Base-by-base conservation (phyloP, 2,329 filamentous ascomycete species). In the Microcyclospora tardicrescens region DNA sequence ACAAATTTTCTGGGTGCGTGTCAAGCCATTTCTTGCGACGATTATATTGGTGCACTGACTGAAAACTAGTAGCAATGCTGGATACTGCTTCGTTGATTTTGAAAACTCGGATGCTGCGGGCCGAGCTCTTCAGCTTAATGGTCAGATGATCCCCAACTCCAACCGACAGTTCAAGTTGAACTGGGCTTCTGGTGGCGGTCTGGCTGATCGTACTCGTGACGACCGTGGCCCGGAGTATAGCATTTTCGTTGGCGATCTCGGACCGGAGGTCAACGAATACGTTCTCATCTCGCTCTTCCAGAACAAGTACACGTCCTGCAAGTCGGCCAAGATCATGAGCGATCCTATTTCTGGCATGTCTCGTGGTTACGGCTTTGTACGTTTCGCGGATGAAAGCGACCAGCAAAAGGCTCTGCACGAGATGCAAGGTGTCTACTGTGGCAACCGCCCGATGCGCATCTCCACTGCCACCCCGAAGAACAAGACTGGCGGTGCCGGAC, bases 251-350 rank as follows among this genome's bases (percentile, higher is more conserved):
- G 91, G 91, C 50, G 91, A 98, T 59, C 79, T 98, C 46, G 91
- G 91, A 44, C 91, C 93, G 6, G 91, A 98, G 65, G 91, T 98
- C 53, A 98, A 95, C 64, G 91, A 98, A 68, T 96, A 93, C 57
- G 89, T 96, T 41, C 72, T 98, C 43, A 89, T 96, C 38, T 93
- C 87, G 16, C 79, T 98, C 36, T 98, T 98, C 75, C 89, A 96
- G 68, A 81, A 79, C 58, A 85, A 89, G 45, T 98, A 93, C 72
- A 82, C 83, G 0, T 93, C 86, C 8, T 96, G 89, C 83, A 96
- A 96, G 72, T 94, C 86, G 29, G 91, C 91, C 57, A 98, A 98
- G 75, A 98, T 98, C 66, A 98, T 98, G 91, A 94, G 89, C 44
- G 91, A 98, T 58, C 89, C 91, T 44, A 91, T 96, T 66, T 93